Percentiles rank a stretch among this genome's conserved stretches.
Conservation (phyloP, 1,284 basidiomycete species). For the Pyrrhoderma lamaoense region DNA sequence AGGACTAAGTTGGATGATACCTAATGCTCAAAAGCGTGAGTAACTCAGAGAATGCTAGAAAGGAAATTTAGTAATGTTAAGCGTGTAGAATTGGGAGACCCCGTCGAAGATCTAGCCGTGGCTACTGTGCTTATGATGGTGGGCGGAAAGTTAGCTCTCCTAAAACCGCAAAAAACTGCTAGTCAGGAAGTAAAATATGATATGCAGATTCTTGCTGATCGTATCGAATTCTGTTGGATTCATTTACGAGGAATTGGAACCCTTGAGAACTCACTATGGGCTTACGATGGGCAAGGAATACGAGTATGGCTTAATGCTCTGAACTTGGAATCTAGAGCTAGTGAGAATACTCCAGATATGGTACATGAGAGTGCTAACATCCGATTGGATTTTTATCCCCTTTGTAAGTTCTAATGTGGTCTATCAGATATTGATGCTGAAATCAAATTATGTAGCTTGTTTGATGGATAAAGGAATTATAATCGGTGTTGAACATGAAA, state of each 20-base stretch:
- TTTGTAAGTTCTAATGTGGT: constrained; percentile 55
- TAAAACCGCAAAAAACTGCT: constrained; percentile 69
- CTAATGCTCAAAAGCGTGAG: constrained; percentile 85
- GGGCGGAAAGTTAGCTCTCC: constrained; percentile 84
- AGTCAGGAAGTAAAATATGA: constrained; percentile 91
- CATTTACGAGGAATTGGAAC: constrained; percentile 89
- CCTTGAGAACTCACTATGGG: constrained; percentile 96
- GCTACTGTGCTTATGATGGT: constrained; percentile 97
- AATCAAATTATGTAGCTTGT: constrained; percentile 11
- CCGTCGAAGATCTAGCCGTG: constrained; percentile 85
- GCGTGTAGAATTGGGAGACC: constrained; percentile 79
- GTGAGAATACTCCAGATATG: constrained; percentile 36
- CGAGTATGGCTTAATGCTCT: constrained; percentile 94
- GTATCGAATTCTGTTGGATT: constrained; percentile 98
- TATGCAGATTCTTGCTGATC: constrained; percentile 93
- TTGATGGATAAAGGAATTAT: constrained; percentile 99
- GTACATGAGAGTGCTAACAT: constrained; percentile 93
- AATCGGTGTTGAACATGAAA: constrained; percentile 90
- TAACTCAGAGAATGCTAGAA: constrained; percentile 15
- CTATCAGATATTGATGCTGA: neutral
- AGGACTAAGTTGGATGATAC: constrained; percentile 96
- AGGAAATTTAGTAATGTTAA: constrained; percentile 7
- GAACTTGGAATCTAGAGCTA: constrained; percentile 38
- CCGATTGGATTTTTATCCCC: constrained; percentile 88
- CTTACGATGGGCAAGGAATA: constrained; percentile 86